A percentile compares a stretch with the other conserved stretches of the same genome.
These are phyloP conservation scores for Kwoniella botswanensis DNA, from an alignment of 768 basidiomycete species.

Conservation along the genomic window DNA sequence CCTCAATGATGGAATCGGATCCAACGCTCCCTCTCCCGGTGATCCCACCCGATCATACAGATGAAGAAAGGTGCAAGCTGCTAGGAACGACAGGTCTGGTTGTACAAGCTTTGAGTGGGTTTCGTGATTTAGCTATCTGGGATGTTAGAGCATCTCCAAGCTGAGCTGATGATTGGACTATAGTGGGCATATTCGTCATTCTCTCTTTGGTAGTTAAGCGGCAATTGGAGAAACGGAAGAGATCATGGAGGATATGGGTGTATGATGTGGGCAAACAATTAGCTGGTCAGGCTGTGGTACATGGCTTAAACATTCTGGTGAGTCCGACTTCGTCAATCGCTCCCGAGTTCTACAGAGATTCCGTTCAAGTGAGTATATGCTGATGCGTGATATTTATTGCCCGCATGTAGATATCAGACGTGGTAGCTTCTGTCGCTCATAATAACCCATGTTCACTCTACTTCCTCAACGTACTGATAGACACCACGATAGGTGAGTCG, in stretches of 20 bases:
- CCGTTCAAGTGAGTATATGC: no score
- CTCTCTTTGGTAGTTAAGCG: constrained; percentile 84
- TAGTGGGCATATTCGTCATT: constrained; percentile 94
- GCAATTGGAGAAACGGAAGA: constrained; percentile 79
- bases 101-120: constrained; percentile 53
- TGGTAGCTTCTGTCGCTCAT: constrained; percentile 71
- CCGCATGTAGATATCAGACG: constrained; percentile 67
- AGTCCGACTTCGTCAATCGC: constrained; percentile 11
- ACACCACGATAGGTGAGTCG: constrained; percentile 81
- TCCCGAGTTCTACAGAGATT: no score
- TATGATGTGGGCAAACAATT: constrained; percentile 93
- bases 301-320: constrained; percentile 50
- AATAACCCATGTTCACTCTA: constrained; percentile 81
- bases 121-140: not conserved
- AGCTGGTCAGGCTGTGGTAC: constrained; percentile 63
- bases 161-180: constrained; percentile 59
- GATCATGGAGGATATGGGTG: constrained; percentile 94
- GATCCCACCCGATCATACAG: constrained; percentile 18
- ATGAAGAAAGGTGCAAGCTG: constrained; percentile 48
- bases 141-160: not conserved
- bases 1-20: constrained; percentile 5
- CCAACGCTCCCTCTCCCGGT: not conserved
- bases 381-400: constrained; percentile 14
- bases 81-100: constrained; percentile 54
- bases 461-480: constrained; percentile 89